A percentile compares a stretch with the other conserved stretches of the same genome.
phyloP scores from a whole-genome alignment of 2,329 filamentous ascomycete genomes.

The Monosporascus cannonballus region DNA sequence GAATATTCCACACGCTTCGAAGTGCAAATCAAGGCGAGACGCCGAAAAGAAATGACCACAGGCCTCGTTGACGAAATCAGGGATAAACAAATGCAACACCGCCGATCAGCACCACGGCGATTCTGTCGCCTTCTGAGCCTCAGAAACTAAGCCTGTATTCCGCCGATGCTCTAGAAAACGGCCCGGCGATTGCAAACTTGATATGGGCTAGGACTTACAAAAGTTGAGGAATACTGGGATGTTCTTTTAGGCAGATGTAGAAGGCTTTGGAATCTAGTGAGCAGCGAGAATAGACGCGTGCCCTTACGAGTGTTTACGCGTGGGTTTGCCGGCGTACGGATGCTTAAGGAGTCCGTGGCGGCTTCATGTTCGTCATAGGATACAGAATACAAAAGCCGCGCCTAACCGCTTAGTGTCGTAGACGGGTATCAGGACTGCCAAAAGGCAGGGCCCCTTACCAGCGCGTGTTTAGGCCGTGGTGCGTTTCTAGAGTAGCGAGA shows the following conservation, averaged over 20 bases:
- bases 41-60: not conserved
- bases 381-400: no score
- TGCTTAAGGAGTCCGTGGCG: no score
- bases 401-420: no score
- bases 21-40: not conserved
- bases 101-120: not conserved
- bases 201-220: not conserved
- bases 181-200: not conserved
- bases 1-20: not conserved
- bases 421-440: no score
- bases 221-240: not conserved
- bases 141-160: not conserved
- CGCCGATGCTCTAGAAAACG: not conserved
- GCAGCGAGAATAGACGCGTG: not conserved
- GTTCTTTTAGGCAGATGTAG: not conserved
- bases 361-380: no score
- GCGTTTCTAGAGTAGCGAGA: no score
- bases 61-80: not conserved
- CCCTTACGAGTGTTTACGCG: no score
- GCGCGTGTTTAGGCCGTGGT: not conserved
- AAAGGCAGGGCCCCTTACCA: not conserved
- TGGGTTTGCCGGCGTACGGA: no score
- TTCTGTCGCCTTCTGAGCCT: not conserved
- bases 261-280: not conserved
- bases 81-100: not conserved